Base-by-base conservation (phyloP, 2,329 filamentous ascomycete genomes). In the Fusarium brachygibbosum region DNA sequence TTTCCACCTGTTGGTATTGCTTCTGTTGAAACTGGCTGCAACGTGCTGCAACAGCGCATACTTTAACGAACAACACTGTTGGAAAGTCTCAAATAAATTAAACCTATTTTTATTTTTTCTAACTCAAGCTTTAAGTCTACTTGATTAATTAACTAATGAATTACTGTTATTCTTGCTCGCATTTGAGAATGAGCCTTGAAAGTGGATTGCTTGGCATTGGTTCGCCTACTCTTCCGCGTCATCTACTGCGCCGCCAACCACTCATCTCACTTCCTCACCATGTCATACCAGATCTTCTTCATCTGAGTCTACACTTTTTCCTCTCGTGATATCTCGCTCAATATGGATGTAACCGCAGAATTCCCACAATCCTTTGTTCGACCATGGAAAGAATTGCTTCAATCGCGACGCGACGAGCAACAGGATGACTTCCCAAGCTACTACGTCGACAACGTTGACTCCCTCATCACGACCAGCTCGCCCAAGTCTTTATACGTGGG, bases 401-500 rank as follows among this genome's bases (percentile, higher is more conserved):
- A 70, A 11, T 70, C 77, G 29, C 77, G 74, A 42, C 75, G 76
- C 59, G 69, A 76, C 7, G 75, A 80, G 40, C 80, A 81, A 38
- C 67, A 72, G 17, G 44, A 75, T 53, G 82, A 86, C 65, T 82
- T 87, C 37, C 87, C 86, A 17, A 80, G 81, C 38, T 85, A 86
- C 74, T 80, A 84, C 68, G 75, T 80, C 48, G 67, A 75, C 45
- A 76, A 85, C 42, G 78, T 83, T 10, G 78, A 82, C 52, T 78
- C 77, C 12, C 80, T 90, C 55, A 78, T 87, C 57, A 84, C 83
- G 7, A 81, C 79, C 19, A 86, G 86, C 58, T 74, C 69, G 2
- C 84, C 83, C 0, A 79, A 76, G 19, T 80, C 81, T 7, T 85
- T 90, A 66, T 81, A 81, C 28, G 76, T 89, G 17, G 88, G 88